phyloP scores from a whole-genome alignment of 768 basidiomycete genomes.

The Amanita brunnescens region DNA sequence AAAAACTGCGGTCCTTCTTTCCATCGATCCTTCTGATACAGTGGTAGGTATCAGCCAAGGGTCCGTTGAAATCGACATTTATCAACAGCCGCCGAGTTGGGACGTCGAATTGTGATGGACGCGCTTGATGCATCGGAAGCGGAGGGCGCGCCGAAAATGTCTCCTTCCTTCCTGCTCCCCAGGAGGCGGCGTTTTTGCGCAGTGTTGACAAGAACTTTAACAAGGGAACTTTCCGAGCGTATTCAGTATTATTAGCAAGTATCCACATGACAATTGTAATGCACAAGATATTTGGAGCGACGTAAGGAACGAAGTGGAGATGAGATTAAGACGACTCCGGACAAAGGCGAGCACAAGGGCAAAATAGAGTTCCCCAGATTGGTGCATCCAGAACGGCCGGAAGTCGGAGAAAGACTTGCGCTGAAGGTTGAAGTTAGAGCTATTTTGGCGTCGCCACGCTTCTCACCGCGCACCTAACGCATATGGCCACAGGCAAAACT shows the following conservation, averaged over 20 bases:
- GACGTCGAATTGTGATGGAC: background rate
- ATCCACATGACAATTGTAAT: background rate
- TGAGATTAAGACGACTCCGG: background rate
- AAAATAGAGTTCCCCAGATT: background rate
- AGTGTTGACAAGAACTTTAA: background rate
- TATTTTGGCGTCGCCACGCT: conserved; percentile 1
- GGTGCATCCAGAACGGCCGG: background rate
- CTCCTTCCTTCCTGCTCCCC: background rate
- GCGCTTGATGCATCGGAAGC: background rate
- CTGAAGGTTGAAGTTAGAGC: background rate
- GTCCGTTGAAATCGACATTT: background rate
- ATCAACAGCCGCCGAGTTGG: background rate
- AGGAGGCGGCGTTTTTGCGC: background rate
- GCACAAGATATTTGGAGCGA: background rate
- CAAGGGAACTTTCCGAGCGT: background rate
- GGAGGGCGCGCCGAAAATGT: conserved; percentile 1
- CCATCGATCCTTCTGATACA: background rate
- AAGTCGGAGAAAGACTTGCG: background rate
- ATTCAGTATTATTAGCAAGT: background rate
- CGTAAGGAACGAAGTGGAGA: background rate
- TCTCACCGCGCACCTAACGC: conserved; percentile 1
- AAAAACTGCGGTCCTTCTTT: background rate
- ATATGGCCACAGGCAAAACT: background rate
- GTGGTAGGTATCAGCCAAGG: background rate
- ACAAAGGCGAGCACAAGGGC: background rate